A percentile compares a stretch with the other conserved stretches of the same genome.
Conservation (phyloP, 352 stramenopile species). For the Salisapilia sapeloensis region DNA sequence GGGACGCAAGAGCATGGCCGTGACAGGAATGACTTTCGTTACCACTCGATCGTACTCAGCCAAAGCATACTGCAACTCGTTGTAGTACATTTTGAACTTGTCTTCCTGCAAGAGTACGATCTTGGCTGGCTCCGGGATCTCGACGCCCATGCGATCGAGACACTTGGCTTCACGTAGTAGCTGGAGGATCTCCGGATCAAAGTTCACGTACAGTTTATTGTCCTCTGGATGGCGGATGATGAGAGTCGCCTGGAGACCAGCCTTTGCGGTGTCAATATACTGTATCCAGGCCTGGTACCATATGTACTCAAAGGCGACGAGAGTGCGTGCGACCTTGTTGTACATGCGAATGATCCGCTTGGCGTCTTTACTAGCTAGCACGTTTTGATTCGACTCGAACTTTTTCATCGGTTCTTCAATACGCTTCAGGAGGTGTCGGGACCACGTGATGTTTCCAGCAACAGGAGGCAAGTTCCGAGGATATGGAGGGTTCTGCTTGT, state of each 20-base stretch:
- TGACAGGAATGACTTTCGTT: slow-evolving; percentile 95
- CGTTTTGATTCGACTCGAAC: slow-evolving; percentile 96
- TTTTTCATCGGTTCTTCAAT: slow-evolving; percentile 99
- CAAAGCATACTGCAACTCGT: slow-evolving; percentile 93
- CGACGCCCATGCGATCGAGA: slow-evolving; percentile 95
- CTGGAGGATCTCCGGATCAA: slow-evolving; percentile 97
- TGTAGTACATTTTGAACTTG: slow-evolving; percentile 99
- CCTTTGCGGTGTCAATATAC: slow-evolving; percentile 96
- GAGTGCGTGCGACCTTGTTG: slow-evolving; percentile 96
- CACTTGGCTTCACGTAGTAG: slow-evolving; percentile 95
- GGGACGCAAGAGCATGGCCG: slow-evolving; percentile 87
- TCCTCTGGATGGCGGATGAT: slow-evolving; percentile 98
- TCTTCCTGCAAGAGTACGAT: slow-evolving; percentile 96
- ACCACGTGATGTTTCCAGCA: slow-evolving; percentile 97
- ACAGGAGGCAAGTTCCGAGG: slow-evolving; percentile 94
- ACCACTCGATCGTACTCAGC: slow-evolving; percentile 96
- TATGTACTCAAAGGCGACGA: slow-evolving; percentile 98
- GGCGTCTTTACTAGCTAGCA: slow-evolving; percentile 92
- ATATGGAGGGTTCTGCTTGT: slow-evolving; percentile 96
- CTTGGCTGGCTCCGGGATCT: slow-evolving; percentile 95
- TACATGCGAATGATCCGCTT: slow-evolving; percentile 99
- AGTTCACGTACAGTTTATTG: slow-evolving; percentile 98
- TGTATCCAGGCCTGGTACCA: slow-evolving; percentile 98
- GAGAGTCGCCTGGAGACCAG: slow-evolving; percentile 93
- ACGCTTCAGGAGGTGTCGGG: slow-evolving; percentile 92